A percentile compares a stretch with the other conserved stretches of the same genome.
Evolutionary conservation across 768 basidiomycete genomes (phyloP).

Genomic region (Kwoniella mangroviensis): DNA sequence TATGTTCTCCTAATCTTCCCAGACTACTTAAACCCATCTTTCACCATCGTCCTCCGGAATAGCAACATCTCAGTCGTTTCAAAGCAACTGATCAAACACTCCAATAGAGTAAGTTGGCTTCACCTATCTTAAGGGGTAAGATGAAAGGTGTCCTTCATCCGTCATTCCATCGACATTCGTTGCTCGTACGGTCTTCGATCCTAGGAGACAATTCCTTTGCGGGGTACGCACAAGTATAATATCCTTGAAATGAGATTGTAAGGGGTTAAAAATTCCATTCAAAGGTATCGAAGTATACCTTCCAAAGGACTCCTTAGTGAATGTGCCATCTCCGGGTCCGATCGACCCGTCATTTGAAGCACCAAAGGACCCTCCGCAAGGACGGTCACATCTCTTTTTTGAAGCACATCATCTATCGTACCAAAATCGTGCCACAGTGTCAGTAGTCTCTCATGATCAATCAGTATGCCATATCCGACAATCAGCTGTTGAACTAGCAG

Average conservation of each 20-base stretch:
- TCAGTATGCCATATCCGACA: not conserved
- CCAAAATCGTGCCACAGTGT: too few species aligned
- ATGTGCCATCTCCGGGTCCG: not conserved
- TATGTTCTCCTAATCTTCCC: not conserved
- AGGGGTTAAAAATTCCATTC: not conserved
- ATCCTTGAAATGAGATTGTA: not conserved
- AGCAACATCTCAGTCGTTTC: not conserved
- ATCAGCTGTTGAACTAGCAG: not conserved
- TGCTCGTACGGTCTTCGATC: not conserved
- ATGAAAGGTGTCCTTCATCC: not conserved
- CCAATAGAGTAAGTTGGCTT: not conserved
- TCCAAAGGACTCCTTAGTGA: not conserved
- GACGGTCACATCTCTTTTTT: too few species aligned
- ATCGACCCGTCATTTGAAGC: not conserved
- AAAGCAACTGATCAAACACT: slow-evolving; percentile 1
- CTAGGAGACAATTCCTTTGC: not conserved
- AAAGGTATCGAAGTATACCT: not conserved
- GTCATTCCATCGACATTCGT: not conserved
- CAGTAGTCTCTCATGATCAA: too few species aligned
- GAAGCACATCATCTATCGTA: too few species aligned
- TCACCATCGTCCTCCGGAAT: not conserved
- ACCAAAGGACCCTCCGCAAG: not conserved
- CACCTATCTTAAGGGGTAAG: not conserved
- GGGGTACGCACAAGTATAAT: not conserved
- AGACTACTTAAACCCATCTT: not conserved